Evolutionary conservation across 192 early-diverging fungal genomes (phyloP), one percentile per base, ranked within the genome.

Genomic region (Umbelopsis sp.): DNA sequence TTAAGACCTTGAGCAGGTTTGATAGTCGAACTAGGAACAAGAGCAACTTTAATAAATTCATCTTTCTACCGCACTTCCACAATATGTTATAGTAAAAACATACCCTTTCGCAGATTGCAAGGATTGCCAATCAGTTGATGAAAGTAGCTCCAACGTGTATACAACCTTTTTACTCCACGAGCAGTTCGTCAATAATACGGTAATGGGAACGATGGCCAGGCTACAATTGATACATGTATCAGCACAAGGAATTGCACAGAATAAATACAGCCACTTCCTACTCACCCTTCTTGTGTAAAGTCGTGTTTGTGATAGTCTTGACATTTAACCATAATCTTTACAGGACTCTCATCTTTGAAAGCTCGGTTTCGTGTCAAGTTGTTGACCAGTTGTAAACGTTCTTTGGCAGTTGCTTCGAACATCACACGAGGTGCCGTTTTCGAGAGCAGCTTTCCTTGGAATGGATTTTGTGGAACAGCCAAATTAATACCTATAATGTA

Each of bases 401-500:
- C 92, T 32, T 86, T 78, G 31, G 86, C 85, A 0, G 93, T 94
- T 11, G 83, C 79, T 50, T 87, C 90, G 78, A 89, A 94, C 50
- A 94, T 74, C 2, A 92, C 89, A 51, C 87, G 82, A 22, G 71
- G 53, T 12, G 80, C 69, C 22, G 72, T 75, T 43, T 80, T 77
- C 29, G 86, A 80, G 71, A 84, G 81, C 54, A 81, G 56, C 24
- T 80, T 69, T 59, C 80, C 87, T 70, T 83, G 85, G 71, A 92
- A 83, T 10, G 87, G 90, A 69, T 91, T 89, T 66, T 88, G 86
- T 22, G 88, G 94, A 25, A 96, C 87, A 5, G 91, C 90, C 5
- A 96, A 77, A 71, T 97, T 96, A 52, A 96, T 95, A 20, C 96
- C 96, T 24, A 93, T 91, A 65, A 97, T 94, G 50, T 93, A 95